Evolutionary conservation across 768 basidiomycete species (phyloP).

Genomic region (Dacryopinax spathularia): DNA sequence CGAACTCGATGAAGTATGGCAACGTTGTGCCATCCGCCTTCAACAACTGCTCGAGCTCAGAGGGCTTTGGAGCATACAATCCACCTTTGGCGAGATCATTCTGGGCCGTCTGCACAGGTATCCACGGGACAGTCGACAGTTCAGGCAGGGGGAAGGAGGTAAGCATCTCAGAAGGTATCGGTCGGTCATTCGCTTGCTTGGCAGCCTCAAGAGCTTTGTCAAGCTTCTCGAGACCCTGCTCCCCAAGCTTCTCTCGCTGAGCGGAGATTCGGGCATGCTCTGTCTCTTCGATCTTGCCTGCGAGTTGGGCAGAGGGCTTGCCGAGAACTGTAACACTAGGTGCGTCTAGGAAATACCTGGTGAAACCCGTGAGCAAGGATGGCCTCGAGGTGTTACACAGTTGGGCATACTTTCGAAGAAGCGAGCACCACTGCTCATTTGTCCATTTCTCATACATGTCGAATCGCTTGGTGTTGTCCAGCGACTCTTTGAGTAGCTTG

Average conservation of each 20-base stretch:
- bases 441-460: conserved; percentile 54
- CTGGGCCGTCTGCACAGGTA: conserved; percentile 55
- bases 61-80: conserved; percentile 8
- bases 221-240: conserved; percentile 61
- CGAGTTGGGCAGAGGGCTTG: conserved; percentile 73
- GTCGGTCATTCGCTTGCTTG: conserved; percentile 69
- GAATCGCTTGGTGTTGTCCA: conserved; percentile 71
- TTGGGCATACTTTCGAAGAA: conserved; percentile 52
- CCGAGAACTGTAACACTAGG: conserved; percentile 66
- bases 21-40: conserved; percentile 49
- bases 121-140: conserved; percentile 85
- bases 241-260: conserved; percentile 58
- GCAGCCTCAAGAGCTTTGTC: conserved; percentile 59
- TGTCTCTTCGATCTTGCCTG: conserved; percentile 61
- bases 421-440: conserved; percentile 55
- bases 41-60: conserved; percentile 45
- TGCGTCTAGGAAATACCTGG: conserved; percentile 65
- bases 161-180: conserved; percentile 69
- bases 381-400: neutral
- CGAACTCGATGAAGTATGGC: conserved; percentile 86
- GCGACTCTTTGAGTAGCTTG: conserved; percentile 51
- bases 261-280: conserved; percentile 63
- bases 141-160: conserved; percentile 81
- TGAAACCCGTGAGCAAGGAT: neutral
- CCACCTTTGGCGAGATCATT: conserved; percentile 35